Base-by-base conservation (phyloP, 805 yeast genomes). In the Schwanniomyces polymorphus region DNA sequence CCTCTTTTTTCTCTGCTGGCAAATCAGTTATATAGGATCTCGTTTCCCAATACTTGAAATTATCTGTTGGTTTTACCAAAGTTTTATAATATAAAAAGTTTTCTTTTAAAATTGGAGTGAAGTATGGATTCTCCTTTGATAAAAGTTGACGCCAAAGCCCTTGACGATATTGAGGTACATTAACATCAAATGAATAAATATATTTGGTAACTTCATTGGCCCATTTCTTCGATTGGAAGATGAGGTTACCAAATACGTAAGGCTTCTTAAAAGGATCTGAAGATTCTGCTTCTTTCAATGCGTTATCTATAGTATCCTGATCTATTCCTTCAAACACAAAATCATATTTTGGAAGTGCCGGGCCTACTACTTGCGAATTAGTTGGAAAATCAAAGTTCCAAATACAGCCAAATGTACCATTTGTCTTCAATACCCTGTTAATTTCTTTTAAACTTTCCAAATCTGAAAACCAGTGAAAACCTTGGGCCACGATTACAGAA, bases 381-480 rank as follows among this genome's bases (percentile, higher is more conserved):
- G 29, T 25, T 26, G 29, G 57, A 21, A 55, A 54, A 52, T 82
- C 86, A 51, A 67, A 77, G 60, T 83, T 83, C 88, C 88, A 83
- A 45, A 83, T 72, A 21, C 81, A 57, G 0, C 82, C 86, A 10
- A 83, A 63, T 39, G 64, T 67, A 0, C 85, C 86, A 7, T 57
- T 59, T 5, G 65, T 61, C 50, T 75, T 77, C 54, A 83, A 66
- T 0, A 82, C 79, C 14, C 88, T 64, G 38, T 63, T 49, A 18
- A 83, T 57, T 57, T 83, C 88, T 45, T 64, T 60, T 28, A 83
- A 55, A 0, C 84, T 65, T 7, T 64, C 68, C 2, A 49, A 39
- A 53, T 80, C 82, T n/a, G 80, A 73, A 61, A 83, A 83, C 88
- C 88, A 83, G 52, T 83, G 88, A 58, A 78, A 83, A 0, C 81